Evolutionary conservation across 495 filamentous ascomycete genomes (phyloP).

Genomic region (Halenospora varia): DNA sequence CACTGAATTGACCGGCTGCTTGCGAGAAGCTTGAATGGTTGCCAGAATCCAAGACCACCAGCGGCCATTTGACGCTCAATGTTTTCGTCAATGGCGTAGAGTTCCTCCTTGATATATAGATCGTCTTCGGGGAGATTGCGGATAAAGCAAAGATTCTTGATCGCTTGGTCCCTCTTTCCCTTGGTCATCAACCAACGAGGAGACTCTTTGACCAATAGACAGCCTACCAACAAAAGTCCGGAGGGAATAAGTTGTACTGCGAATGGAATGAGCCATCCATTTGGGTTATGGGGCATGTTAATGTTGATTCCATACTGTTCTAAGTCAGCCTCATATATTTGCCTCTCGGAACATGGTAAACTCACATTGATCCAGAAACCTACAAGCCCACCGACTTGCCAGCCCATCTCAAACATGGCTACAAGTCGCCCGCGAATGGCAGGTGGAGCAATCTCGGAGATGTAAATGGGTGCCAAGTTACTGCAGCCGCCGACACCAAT

Average conservation of each 20-base stretch:
- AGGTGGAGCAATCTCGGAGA: slow-evolving; percentile 51
- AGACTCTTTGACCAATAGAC: slow-evolving; percentile 52
- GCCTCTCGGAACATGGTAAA: slow-evolving; percentile 24
- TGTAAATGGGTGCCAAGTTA: slow-evolving; percentile 54
- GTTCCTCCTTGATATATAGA: slow-evolving; percentile 61
- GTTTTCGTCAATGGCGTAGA: slow-evolving; percentile 53
- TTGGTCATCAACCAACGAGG: slow-evolving; percentile 54
- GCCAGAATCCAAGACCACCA: slow-evolving; percentile 61
- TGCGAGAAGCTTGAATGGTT: slow-evolving; percentile 56
- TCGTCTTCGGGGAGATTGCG: slow-evolving; percentile 52
- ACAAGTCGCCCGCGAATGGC: slow-evolving; percentile 51
- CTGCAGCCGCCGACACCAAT: slow-evolving; percentile 48
- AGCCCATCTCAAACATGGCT: slow-evolving; percentile 68
- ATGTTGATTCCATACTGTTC: slow-evolving; percentile 32
- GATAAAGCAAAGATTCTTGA: slow-evolving; percentile 58
- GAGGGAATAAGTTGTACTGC: slow-evolving; percentile 53
- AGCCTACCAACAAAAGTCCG: slow-evolving; percentile 40
- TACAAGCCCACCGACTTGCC: slow-evolving; percentile 69
- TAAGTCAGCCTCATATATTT: neutral
- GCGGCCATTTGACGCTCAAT: slow-evolving; percentile 49
- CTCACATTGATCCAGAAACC: slow-evolving; percentile 65
- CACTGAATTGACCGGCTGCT: slow-evolving; percentile 43
- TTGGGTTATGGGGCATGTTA: slow-evolving; percentile 37
- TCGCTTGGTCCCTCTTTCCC: slow-evolving; percentile 49
- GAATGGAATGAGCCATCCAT: slow-evolving; percentile 53